Percentiles rank a stretch among this genome's conserved stretches.
These are phyloP conservation scores for Micractinium conductrix DNA, from an alignment of 139 green algal genomes.

Conservation along the genomic window DNA sequence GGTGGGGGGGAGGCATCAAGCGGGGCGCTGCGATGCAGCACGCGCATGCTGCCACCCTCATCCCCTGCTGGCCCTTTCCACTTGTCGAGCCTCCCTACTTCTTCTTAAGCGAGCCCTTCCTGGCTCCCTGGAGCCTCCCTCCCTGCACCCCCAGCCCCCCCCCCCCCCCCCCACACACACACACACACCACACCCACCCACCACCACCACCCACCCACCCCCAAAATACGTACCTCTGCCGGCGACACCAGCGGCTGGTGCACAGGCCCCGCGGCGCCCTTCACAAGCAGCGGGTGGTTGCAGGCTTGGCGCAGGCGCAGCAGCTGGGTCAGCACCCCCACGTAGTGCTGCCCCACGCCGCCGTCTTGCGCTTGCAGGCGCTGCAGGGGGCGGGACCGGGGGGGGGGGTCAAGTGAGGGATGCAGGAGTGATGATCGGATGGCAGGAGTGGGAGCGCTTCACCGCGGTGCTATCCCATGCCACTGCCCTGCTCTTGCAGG, in stretches of 20 bases:
- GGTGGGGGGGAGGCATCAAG: not conserved
- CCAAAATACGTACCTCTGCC: slow-evolving; percentile 24
- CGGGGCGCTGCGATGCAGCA: no score
- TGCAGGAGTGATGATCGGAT: not conserved
- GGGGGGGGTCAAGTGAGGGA: not conserved
- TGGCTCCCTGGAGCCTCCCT: no score
- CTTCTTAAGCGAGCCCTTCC: no score
- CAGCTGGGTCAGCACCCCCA: slow-evolving; percentile 88
- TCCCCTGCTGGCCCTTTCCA: no score
- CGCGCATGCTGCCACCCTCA: not conserved
- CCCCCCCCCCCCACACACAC: no score
- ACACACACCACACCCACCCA: no score
- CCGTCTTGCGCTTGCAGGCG: slow-evolving; percentile 34
- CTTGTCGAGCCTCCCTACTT: no score
- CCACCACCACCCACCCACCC: no score
- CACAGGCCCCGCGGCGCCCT: not conserved
- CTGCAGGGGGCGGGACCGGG: slow-evolving; percentile 6
- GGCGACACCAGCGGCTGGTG: not conserved
- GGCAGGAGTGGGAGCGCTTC: no score
- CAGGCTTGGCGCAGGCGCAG: slow-evolving; percentile 91
- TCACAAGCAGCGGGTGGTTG: slow-evolving; percentile 87
- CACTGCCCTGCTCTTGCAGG: no score
- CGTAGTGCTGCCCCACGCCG: slow-evolving; percentile 62
- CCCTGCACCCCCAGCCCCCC: no score
- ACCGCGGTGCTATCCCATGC: no score